Percentiles rank a stretch among this genome's conserved stretches.
Evolutionary conservation across 148 eudicot species (phyloP).

Genomic region (Heliosperma pusillum): DNA sequence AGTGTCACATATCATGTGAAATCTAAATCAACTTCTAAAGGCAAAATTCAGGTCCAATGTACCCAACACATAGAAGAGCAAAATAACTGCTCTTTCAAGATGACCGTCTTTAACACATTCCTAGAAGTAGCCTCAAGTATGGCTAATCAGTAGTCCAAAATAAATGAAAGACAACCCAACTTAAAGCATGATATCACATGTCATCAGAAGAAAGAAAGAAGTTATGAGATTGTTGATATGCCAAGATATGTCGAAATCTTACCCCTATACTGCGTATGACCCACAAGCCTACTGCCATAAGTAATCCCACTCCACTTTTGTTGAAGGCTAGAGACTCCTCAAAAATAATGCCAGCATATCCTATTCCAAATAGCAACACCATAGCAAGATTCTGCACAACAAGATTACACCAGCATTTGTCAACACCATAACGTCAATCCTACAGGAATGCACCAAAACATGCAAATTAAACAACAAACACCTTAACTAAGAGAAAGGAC

Average conservation of each 20-base stretch:
- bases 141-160: neutral
- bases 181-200: neutral
- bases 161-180: neutral
- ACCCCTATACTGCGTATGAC: conserved; percentile 87
- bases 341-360: conserved; percentile 88
- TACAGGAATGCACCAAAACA: conserved; percentile 7
- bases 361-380: conserved; percentile 82
- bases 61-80: neutral
- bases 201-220: neutral
- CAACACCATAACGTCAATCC: neutral
- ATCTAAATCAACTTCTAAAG: neutral
- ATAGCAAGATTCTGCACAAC: conserved; percentile 79
- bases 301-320: conserved; percentile 94
- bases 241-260: conserved; percentile 22
- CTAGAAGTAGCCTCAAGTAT: neutral
- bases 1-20: neutral
- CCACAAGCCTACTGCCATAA: conserved; percentile 98
- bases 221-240: neutral
- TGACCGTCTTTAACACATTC: neutral
- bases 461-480: conserved; percentile 7
- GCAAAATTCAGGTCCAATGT: neutral
- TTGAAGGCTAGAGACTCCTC: conserved; percentile 97
- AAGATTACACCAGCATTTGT: conserved; percentile 13
- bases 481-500: conserved; percentile 29
- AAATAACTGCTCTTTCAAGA: neutral